Conservation (phyloP, 495 filamentous ascomycete species). For the Annulohypoxylon bovei region DNA sequence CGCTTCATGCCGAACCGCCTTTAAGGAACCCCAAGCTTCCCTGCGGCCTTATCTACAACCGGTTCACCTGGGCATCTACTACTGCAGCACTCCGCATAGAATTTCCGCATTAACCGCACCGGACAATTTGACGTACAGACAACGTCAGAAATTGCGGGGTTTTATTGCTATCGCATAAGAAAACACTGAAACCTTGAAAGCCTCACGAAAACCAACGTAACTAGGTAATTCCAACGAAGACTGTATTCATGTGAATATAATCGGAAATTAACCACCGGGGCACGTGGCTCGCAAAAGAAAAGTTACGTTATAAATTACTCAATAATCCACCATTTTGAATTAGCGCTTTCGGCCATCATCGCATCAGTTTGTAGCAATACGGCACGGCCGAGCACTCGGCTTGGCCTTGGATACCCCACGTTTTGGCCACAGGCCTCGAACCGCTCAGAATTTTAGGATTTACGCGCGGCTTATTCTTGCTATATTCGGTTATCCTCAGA, state of each 20-base stretch:
- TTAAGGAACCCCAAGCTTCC: not conserved
- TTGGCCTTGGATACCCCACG: constrained; percentile 36
- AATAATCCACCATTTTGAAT: constrained; percentile 25
- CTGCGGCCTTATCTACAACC: not conserved
- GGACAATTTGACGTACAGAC: not conserved
- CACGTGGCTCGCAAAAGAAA: constrained; percentile 15
- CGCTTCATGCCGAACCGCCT: constrained; percentile 6
- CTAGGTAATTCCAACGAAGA: not conserved
- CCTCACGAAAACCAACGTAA: not conserved
- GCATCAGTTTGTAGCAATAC: constrained; percentile 18
- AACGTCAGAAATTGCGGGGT: constrained; percentile 15
- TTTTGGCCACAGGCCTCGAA: constrained; percentile 26
- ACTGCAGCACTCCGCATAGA: constrained; percentile 14
- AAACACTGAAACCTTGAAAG: constrained; percentile 18
- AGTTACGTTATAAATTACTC: constrained; percentile 39
- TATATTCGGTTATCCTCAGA: constrained; percentile 28
- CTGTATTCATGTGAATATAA: constrained; percentile 1
- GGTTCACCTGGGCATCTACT: not conserved
- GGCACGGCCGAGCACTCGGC: constrained; percentile 13
- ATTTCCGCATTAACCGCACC: constrained; percentile 16
- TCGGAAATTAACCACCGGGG: constrained; percentile 5
- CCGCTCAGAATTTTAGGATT: constrained; percentile 9
- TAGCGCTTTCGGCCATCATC: constrained; percentile 36
- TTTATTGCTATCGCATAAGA: not conserved
- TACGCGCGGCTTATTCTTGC: constrained; percentile 32